Evolutionary conservation across 2,329 filamentous ascomycete genomes (phyloP).

Genomic region (Tolypocladium ophioglossoides): DNA sequence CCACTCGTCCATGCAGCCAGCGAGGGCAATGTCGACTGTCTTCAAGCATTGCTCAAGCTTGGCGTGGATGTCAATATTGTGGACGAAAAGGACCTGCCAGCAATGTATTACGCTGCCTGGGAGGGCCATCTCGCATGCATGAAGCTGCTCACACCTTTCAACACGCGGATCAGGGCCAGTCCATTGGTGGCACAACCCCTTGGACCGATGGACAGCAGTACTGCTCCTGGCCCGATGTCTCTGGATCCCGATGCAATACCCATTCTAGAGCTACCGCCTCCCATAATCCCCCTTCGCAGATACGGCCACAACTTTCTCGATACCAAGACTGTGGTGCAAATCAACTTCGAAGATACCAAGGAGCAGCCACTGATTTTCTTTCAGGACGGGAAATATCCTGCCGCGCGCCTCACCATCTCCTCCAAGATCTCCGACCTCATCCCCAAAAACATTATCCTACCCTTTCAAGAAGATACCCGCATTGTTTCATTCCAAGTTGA

Average conservation of each 20-base stretch:
- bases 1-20: constrained; percentile 92
- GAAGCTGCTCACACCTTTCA: constrained; percentile 63
- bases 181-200: constrained; percentile 33
- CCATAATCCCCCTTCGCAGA: constrained; percentile 86
- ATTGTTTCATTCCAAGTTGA: constrained; percentile 94
- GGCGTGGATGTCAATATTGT: constrained; percentile 68
- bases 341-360: constrained; percentile 72
- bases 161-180: constrained; percentile 31
- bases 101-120: constrained; percentile 98
- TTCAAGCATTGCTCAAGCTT: constrained; percentile 70
- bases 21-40: constrained; percentile 84
- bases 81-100: constrained; percentile 87
- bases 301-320: constrained; percentile 99
- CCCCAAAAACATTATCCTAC: constrained; percentile 88
- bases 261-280: constrained; percentile 81
- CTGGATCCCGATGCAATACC: constrained; percentile 84
- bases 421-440: constrained; percentile 95
- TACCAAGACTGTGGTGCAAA: constrained; percentile 90
- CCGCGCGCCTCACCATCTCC: constrained; percentile 87
- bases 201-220: constrained; percentile 35
- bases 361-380: constrained; percentile 85
- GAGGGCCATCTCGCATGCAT: constrained; percentile 94
- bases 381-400: constrained; percentile 92
- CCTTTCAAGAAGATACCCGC: constrained; percentile 91
- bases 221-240: constrained; percentile 48